Conservation (phyloP, 352 stramenopile species). For the Pythium dissotocum region DNA sequence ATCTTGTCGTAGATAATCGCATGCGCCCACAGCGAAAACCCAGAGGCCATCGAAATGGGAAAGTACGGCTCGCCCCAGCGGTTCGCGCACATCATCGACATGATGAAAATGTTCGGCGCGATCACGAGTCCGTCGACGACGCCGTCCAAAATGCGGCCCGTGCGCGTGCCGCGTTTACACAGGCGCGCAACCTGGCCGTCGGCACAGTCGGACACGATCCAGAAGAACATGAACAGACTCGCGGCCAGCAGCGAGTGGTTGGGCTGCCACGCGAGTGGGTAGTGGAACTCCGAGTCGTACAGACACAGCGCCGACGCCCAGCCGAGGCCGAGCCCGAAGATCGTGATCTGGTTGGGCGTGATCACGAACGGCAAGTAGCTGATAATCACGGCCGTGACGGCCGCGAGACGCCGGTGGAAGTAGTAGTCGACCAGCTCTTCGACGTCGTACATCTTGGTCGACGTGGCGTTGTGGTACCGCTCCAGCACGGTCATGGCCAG, state of each 20-base stretch:
- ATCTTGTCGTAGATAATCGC: conserved; percentile 86
- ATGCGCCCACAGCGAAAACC: conserved; percentile 78
- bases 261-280: conserved; percentile 60
- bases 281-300: conserved; percentile 84
- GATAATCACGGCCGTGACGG: conserved; percentile 71
- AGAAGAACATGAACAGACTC: conserved; percentile 69
- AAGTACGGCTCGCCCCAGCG: conserved; percentile 61
- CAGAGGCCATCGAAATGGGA: conserved; percentile 49
- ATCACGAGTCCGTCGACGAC: conserved; percentile 78
- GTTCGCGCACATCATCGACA: conserved; percentile 54
- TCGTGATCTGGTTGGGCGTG: conserved; percentile 86
- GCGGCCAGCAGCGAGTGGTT: conserved; percentile 55
- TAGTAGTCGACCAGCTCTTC: conserved; percentile 87
- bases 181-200: conserved; percentile 81
- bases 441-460: conserved; percentile 88
- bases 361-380: conserved; percentile 85
- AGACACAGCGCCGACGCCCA: conserved; percentile 69
- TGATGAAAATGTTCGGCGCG: conserved; percentile 66
- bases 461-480: conserved; percentile 69
- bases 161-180: conserved; percentile 81
- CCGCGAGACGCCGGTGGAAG: conserved; percentile 76
- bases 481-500: conserved; percentile 49
- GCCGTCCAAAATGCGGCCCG: conserved; percentile 77
- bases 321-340: conserved; percentile 72
- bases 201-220: conserved; percentile 87